Base-by-base conservation (phyloP, 805 yeast genomes). In the Priceomyces castillae region DNA sequence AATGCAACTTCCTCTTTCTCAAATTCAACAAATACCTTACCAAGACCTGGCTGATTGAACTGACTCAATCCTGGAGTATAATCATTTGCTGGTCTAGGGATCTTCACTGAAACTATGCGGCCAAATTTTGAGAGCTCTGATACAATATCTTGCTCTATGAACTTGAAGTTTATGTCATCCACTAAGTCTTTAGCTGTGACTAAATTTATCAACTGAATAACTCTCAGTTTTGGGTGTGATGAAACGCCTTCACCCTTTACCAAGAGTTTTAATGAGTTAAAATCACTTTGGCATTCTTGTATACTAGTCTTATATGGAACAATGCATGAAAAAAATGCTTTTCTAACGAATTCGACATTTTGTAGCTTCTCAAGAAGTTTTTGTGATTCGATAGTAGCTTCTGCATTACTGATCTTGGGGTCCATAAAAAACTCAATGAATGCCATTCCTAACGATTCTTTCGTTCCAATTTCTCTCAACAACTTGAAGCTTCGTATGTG, bases 1-100 rank as follows among this genome's bases (percentile, higher is more conserved):
- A 65, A 58, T 1, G 95, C 83, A 2, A 65, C 62, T 1, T 75
- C 76, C 1, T 69, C 62, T 10, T 68, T 66, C 1, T 69, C 72
- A 61, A 85, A 90, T 59, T 83, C 80, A 17, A 86, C 78, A 59
- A 73, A 89, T 0, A 89, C 73, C 48, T 79, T 83, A 0, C 97
- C 96, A 38, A 82, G 73, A 4, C 86, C 87, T 2, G 84, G 72
- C 30, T 70, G 68, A 3, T 64, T 53, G 38, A 65, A 64, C 40
- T 65, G 69, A 31, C 56, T 58, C 28, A 68, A 46, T 38, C 65
- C 75, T 43, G 64, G 77, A 43, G 57, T 73, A 67, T 50, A 74
- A 53, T 55, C 78, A 72, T 57, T 75, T 47, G 55, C 81, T 0
- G 82, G 90, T 50, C 75, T 71, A 0, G 94, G 90, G 14, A 89